Conservation (phyloP, 306 rosid species). For the Citrullus mucosospermus region DNA sequence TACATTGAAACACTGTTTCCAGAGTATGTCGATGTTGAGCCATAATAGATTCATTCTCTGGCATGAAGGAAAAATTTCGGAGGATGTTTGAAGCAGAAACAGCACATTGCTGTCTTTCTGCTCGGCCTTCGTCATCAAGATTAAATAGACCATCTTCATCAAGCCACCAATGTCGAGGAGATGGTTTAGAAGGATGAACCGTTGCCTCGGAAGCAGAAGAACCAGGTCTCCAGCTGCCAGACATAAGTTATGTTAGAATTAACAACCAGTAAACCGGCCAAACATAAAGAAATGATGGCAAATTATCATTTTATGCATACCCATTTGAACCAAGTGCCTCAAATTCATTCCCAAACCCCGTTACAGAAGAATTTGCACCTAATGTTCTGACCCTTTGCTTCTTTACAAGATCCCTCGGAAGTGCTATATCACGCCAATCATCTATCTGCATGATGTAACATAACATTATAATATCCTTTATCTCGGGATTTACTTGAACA, state of each 20-base stretch:
- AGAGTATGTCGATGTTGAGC: constrained; percentile 87
- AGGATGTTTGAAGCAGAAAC: constrained; percentile 88
- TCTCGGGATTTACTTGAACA: not conserved
- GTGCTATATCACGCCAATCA: constrained; percentile 94
- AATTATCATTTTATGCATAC: constrained; percentile 26
- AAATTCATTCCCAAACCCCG: constrained; percentile 82
- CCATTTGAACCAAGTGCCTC: constrained; percentile 57
- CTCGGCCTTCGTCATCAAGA: constrained; percentile 84
- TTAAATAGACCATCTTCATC: constrained; percentile 87
- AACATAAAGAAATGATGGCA: not conserved
- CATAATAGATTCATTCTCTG: constrained; percentile 90
- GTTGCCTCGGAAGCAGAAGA: constrained; percentile 38
- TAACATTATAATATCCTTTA: not conserved
- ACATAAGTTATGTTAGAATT: constrained; percentile 20
- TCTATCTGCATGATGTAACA: constrained; percentile 46
- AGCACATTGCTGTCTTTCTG: constrained; percentile 85
- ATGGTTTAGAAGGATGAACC: constrained; percentile 36
- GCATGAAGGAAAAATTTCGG: constrained; percentile 97
- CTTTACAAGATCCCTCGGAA: constrained; percentile 58
- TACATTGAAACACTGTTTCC: constrained; percentile 84
- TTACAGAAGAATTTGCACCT: constrained; percentile 57
- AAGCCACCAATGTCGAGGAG: constrained; percentile 63
- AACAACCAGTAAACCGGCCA: not conserved
- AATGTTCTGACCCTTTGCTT: constrained; percentile 49
- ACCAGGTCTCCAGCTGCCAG: constrained; percentile 45